These are phyloP conservation scores for Calonectria pauciramosa DNA, from an alignment of 2,329 filamentous ascomycete species.

Conservation along the genomic window DNA sequence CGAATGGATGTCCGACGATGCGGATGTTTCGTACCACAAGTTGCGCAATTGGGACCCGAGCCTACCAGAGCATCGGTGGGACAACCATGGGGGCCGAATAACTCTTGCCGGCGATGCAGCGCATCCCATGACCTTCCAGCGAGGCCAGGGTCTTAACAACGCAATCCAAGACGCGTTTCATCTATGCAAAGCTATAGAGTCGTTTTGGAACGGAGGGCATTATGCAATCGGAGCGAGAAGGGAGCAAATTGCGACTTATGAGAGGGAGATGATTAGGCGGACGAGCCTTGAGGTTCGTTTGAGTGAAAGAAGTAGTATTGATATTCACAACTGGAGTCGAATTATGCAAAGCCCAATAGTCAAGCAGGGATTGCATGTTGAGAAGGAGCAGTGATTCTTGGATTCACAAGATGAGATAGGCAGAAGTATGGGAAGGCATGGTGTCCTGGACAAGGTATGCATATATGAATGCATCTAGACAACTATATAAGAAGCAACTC, in stretches of 20 bases:
- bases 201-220: neutral
- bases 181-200: neutral
- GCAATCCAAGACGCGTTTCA: neutral
- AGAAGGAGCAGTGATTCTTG: neutral
- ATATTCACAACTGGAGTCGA: neutral
- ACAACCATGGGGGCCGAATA: neutral
- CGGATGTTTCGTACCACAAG: neutral
- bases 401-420: neutral
- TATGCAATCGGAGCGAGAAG: neutral
- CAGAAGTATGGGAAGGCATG: neutral
- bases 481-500: neutral
- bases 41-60: neutral
- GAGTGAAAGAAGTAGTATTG: neutral
- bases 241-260: neutral
- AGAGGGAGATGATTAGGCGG: neutral
- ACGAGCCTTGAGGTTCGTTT: neutral
- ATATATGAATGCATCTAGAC: neutral
- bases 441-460: neutral
- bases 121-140: neutral
- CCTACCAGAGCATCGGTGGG: neutral
- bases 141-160: neutral
- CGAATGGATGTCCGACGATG: neutral
- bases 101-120: neutral
- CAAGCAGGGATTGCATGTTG: neutral
- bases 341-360: neutral